Base-by-base conservation (phyloP, 2,329 filamentous ascomycete genomes). In the Clonostachys rosea region DNA sequence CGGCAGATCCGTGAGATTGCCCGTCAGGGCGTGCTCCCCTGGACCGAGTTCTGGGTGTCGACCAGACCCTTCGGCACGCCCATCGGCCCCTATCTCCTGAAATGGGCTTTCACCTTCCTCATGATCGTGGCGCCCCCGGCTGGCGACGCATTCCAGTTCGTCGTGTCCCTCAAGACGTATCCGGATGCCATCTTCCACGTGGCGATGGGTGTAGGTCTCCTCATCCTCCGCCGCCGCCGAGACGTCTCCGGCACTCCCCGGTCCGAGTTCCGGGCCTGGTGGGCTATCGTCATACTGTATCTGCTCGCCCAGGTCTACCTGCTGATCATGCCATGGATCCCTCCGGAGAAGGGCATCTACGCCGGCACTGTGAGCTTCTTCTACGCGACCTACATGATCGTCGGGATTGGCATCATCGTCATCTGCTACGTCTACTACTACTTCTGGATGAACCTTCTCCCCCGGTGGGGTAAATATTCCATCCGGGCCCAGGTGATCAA, bases 1-100 rank as follows among this genome's bases (percentile, higher is more conserved):
- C 78, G 85, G 4, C 64, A 87, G 4, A 88, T 88, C 54, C 84
- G 89, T 57, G 85, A 89, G 59, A 81, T 89, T 47, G 86, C 85
- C 4, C 73, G 84, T 16, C 83, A 87, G 55, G 86, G 86, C 1
- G 82, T 89, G 48, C 70, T 90, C 0, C 86, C 86, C 0, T 87
- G 76, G 48, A 74, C 83, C 0, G 68, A 69, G 7, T 51, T 79
- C 1, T 66, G 88, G 1, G 81, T 85, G 0, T 84, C 83, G 0
- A 84, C 83, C 0, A 74, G 73, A 18, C 86, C 86, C 0, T 88
- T 87, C 54, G 75, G 77, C 39, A 80, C 85, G 0, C 86, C 86
- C 0, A 62, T 87, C 2, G 85, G 84, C 0, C 86, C 84, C 0
- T 71, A 89, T 0, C 62, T 89, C 5, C 72, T 89, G 3, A 84